Evolutionary conservation across 192 early-diverging fungal genomes (phyloP).

Genomic region (Backusella parvicylindrica): DNA sequence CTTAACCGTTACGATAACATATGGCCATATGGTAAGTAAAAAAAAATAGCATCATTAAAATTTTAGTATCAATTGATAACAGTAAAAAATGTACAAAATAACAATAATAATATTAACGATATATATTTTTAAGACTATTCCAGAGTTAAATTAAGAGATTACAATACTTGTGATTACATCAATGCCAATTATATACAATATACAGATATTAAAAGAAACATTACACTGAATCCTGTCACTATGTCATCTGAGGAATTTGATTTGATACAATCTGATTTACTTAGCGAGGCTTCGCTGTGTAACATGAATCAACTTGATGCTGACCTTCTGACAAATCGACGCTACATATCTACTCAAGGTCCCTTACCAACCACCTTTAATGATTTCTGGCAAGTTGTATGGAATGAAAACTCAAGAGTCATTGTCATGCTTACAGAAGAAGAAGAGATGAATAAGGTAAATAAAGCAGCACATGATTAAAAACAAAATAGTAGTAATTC

Average conservation of each 20-base stretch:
- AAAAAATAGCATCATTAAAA: too few relatives aligned
- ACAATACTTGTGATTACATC: conserved; percentile 55
- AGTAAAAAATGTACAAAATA: neutral
- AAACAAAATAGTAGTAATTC: neutral
- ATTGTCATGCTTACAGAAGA: conserved; percentile 94
- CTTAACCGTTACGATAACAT: conserved; percentile 82
- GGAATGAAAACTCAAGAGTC: conserved; percentile 79
- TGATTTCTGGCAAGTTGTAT: conserved; percentile 94
- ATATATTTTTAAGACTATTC: conserved; percentile 37
- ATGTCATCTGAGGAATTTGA: conserved; percentile 17
- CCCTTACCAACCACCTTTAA: conserved; percentile 74
- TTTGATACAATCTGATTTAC: neutral
- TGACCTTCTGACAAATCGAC: neutral
- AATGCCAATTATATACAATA: conserved; percentile 49
- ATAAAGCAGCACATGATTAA: too few relatives aligned
- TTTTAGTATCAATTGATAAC: neutral
- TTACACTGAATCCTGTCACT: conserved; percentile 18
- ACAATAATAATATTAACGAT: too few relatives aligned
- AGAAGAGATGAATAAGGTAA: conserved; percentile 74
- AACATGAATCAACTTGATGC: neutral
- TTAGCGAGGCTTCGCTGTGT: conserved; percentile 11
- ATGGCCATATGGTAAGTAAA: conserved; percentile 64
- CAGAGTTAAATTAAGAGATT: conserved; percentile 22
- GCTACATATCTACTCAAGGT: conserved; percentile 56
- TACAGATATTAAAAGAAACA: conserved; percentile 62